Evolutionary conservation across 2,329 filamentous ascomycete species (phyloP).

Genomic region (Cercospora beticola): DNA sequence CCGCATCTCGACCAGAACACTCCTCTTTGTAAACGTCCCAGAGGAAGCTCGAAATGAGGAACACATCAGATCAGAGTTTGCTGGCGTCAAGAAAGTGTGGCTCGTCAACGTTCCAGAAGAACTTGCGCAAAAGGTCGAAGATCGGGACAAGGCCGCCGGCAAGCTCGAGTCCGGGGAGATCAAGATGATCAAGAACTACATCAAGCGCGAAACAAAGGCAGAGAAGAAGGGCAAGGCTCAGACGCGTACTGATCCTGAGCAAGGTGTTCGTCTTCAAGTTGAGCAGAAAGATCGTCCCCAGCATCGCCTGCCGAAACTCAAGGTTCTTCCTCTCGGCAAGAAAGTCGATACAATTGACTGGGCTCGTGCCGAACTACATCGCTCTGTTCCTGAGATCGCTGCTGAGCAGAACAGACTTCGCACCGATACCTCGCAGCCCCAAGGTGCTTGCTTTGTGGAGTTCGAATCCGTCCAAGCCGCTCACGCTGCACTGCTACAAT

Average conservation of each 20-base stretch:
- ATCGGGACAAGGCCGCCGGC: conserved; percentile 44
- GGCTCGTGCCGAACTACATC: conserved; percentile 71
- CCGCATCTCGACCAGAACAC: conserved; percentile 47
- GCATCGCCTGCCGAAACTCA: conserved; percentile 55
- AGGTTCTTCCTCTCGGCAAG: conserved; percentile 61
- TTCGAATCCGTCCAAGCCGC: conserved; percentile 79
- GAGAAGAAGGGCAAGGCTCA: conserved; percentile 27
- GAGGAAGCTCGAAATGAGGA: conserved; percentile 42
- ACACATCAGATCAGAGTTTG: conserved; percentile 40
- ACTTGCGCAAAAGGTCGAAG: conserved; percentile 45
- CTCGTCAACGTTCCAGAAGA: conserved; percentile 47
- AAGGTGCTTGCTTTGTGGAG: conserved; percentile 82
- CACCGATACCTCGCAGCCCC: conserved; percentile 62
- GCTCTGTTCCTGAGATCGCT: conserved; percentile 69
- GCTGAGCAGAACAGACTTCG: conserved; percentile 66
- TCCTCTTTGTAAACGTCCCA: conserved; percentile 49
- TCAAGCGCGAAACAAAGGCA: conserved; percentile 30
- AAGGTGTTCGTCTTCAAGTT: conserved; percentile 51
- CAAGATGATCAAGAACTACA: conserved; percentile 41
- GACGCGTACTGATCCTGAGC: neutral
- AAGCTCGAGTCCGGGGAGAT: conserved; percentile 49
- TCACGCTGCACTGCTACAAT: conserved; percentile 70
- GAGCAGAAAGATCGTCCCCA: conserved; percentile 64
- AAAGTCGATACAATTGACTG: conserved; percentile 92
- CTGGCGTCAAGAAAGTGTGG: conserved; percentile 46